Evolutionary conservation across 2,329 filamentous ascomycete genomes (phyloP), one percentile per base, ranked within the genome.

Genomic region (Colletotrichum truncatum): DNA sequence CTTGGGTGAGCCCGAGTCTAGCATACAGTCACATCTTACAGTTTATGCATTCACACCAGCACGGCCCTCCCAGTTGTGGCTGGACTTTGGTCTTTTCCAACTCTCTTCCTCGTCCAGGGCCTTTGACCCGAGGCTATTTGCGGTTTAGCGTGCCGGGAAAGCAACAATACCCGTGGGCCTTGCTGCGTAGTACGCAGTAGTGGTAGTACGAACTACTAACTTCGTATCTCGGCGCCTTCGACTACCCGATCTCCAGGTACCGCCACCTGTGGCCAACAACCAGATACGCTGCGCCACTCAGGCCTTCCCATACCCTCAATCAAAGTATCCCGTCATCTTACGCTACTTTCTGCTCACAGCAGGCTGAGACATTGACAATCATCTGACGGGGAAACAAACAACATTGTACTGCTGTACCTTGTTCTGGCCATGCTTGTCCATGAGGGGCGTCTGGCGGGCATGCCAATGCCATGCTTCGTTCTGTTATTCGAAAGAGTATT

Each of bases 361-460:
- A 34, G 51, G 23, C 34, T 55, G 57, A 65, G 63, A 65, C 63
- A 65, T 46, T 38, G 28, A 23, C 14, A 51, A 65, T 55, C 63
- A 66, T 63, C 49, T 63, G 63, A 66, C 51, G 45, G 26, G 23
- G 14, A 25, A 38, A 43, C 16, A 34, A 32, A 32, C 63, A 46
- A 23, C 10, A n/a, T 46, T 6, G 3, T 25, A 46, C 12, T 34
- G 41, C 32, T 64, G 41, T 57, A 10, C 30, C 41, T 57, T 18
- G 28, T 14, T 57, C 14, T 25, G 38, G 41, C 25, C 26, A 18
- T 48, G 45, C 30, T 48, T 30, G 45, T 16, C 45, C n/a, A n/a
- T n/a, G n/a, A n/a, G n/a, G n/a, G n/a, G n/a, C n/a, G n/a, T n/a
- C n/a, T n/a, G n/a, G n/a, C n/a, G n/a, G n/a, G n/a, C n/a, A n/a